Conservation (phyloP, 768 basidiomycete genomes). For the Gloeopeniophorella convolvens region DNA sequence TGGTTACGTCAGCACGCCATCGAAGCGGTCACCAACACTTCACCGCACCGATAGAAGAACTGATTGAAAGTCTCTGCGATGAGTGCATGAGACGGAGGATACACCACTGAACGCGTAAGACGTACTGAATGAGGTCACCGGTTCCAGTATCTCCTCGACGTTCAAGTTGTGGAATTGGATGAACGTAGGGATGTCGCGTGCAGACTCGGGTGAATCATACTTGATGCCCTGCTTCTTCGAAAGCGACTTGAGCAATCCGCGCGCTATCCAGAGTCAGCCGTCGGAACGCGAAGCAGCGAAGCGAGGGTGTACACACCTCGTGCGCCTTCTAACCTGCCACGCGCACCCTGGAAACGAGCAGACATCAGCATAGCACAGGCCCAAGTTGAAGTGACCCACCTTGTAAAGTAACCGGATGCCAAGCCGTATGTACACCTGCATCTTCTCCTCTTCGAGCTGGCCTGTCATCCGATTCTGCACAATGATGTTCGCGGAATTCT, state of each 20-base stretch:
- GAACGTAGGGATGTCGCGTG: slow-evolving; percentile 77
- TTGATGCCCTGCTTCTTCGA: slow-evolving; percentile 93
- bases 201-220: slow-evolving; percentile 83
- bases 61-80: slow-evolving; percentile 80
- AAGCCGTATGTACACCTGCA: slow-evolving; percentile 89
- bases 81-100: neutral
- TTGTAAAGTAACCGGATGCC: slow-evolving; percentile 92
- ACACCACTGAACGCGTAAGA: neutral
- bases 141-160: slow-evolving; percentile 75
- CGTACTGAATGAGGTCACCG: slow-evolving; percentile 77
- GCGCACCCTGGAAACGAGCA: slow-evolving; percentile 52
- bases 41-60: slow-evolving; percentile 70
- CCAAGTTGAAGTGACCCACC: slow-evolving; percentile 28
- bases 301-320: slow-evolving; percentile 46
- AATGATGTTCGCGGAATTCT: slow-evolving; percentile 98
- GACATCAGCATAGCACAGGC: neutral
- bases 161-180: slow-evolving; percentile 87
- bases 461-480: slow-evolving; percentile 93
- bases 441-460: slow-evolving; percentile 95
- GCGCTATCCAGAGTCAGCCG: slow-evolving; percentile 38
- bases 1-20: neutral
- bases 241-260: slow-evolving; percentile 78
- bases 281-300: neutral
- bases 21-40: neutral
- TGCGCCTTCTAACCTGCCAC: slow-evolving; percentile 82